Percentiles rank a stretch among this genome's conserved stretches.
Conservation (phyloP, 1,139 yeast species). For the Blastobotrys aristatus region DNA sequence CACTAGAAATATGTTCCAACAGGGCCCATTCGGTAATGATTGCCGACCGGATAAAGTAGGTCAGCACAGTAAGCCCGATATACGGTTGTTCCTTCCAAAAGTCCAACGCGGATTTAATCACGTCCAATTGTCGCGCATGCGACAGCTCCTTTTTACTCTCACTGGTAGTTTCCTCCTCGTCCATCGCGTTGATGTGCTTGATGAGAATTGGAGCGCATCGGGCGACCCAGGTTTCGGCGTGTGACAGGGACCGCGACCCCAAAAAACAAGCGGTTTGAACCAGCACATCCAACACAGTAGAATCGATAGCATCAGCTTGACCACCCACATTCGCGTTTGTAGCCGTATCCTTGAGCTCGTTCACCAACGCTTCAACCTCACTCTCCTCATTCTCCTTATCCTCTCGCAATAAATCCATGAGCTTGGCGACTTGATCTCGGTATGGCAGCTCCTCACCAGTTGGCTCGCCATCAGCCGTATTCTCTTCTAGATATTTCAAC, state of each 20-base stretch:
- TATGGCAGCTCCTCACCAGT: constrained; percentile 33
- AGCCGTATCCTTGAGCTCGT: constrained; percentile 33
- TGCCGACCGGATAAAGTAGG: constrained; percentile 49
- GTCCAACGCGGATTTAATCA: constrained; percentile 53
- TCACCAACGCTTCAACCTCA: constrained; percentile 26
- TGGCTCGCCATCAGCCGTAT: background rate
- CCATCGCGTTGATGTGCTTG: constrained; percentile 37
- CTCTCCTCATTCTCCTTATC: constrained; percentile 6
- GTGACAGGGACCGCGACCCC: constrained; percentile 87
- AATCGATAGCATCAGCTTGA: constrained; percentile 38
- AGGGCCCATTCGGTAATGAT: constrained; percentile 21
- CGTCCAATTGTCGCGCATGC: constrained; percentile 16
- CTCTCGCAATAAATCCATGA: constrained; percentile 31
- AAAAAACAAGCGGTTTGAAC: constrained; percentile 72
- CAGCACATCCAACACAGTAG: constrained; percentile 54
- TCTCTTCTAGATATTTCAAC: constrained; percentile 31
- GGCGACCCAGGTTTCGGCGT: constrained; percentile 66
- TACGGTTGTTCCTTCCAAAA: constrained; percentile 83
- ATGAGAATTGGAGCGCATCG: constrained; percentile 51
- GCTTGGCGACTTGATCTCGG: constrained; percentile 35
- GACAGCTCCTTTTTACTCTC: background rate
- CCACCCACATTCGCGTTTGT: constrained; percentile 27
- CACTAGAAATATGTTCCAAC: constrained; percentile 16
- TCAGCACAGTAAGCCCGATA: constrained; percentile 68
- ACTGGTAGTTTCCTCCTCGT: constrained; percentile 20